These are phyloP conservation scores for Curvularia sp. DNA, from an alignment of 2,329 filamentous ascomycete species.

Conservation along the genomic window DNA sequence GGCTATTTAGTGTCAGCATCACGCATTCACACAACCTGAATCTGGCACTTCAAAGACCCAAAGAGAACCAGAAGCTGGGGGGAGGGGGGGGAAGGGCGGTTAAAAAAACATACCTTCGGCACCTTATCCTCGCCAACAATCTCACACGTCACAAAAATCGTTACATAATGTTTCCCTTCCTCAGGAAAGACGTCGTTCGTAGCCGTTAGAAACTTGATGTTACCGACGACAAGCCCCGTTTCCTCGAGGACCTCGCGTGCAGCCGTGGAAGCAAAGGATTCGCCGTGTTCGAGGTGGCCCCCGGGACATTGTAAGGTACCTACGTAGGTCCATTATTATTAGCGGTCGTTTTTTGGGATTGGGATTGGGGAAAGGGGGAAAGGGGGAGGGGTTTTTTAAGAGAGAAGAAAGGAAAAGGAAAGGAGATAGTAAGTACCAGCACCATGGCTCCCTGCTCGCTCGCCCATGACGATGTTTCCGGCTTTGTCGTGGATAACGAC, in stretches of 20 bases:
- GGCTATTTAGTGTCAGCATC: constrained; percentile 23
- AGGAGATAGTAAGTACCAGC: constrained; percentile 20
- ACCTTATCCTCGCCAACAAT: constrained; percentile 57
- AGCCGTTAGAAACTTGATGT: constrained; percentile 62
- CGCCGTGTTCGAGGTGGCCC: constrained; percentile 75
- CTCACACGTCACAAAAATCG: constrained; percentile 68
- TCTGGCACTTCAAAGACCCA: too few relatives aligned
- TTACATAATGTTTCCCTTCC: constrained; percentile 73
- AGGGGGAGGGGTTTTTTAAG: too few relatives aligned
- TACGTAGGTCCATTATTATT: constrained; percentile 24
- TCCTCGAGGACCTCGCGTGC: constrained; percentile 74
- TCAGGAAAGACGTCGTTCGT: constrained; percentile 72
- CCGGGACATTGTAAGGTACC: constrained; percentile 73
- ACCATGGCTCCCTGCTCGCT: constrained; percentile 57
- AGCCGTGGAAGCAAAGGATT: constrained; percentile 68
- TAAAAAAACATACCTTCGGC: constrained; percentile 58
- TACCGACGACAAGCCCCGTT: constrained; percentile 63
- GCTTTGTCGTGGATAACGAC: constrained; percentile 55
- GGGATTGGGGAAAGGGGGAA: too few relatives aligned
- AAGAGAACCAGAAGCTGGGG: too few relatives aligned
- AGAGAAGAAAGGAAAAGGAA: too few relatives aligned
- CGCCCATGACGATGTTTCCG: constrained; percentile 57
- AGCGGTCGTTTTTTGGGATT: too few relatives aligned
- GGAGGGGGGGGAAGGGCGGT: background rate
- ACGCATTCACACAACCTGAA: too few relatives aligned